Conservation (phyloP, 2,329 filamentous ascomycete species). For the Aspergillus flavus region DNA sequence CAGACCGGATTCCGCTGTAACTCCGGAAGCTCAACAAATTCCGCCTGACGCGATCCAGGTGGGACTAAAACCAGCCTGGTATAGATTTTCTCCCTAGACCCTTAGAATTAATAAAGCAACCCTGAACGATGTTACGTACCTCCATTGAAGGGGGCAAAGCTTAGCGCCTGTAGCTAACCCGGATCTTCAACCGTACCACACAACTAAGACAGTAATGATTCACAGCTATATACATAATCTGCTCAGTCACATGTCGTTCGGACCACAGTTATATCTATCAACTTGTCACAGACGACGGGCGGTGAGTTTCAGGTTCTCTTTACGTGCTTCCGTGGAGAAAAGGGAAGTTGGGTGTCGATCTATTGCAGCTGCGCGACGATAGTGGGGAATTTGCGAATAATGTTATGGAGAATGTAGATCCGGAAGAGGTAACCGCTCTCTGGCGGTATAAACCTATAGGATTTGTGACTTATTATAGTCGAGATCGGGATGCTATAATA, state of each 20-base stretch:
- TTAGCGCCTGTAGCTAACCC: not conserved
- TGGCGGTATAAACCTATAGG: not conserved
- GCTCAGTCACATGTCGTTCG: not conserved
- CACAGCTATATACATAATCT: not conserved
- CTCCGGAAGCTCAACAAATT: not conserved
- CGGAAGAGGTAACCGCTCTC: not conserved
- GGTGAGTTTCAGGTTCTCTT: not conserved
- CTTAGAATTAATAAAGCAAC: not conserved
- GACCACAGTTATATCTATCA: not conserved
- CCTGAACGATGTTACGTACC: not conserved
- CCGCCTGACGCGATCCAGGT: not conserved
- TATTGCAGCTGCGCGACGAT: not conserved
- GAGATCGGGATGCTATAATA: not conserved
- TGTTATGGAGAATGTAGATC: not conserved
- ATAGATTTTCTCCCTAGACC: not conserved
- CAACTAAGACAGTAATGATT: not conserved
- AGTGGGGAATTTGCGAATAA: not conserved
- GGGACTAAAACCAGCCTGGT: not conserved
- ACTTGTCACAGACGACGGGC: not conserved
- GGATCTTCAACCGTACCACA: not conserved
- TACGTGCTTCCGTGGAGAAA: not conserved
- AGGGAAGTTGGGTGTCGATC: not conserved
- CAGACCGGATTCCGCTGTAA: constrained; percentile 8
- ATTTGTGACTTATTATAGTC: not conserved
- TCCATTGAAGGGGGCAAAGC: not conserved